These are phyloP conservation scores for Yarrowia sp. DNA, from an alignment of 805 yeast species.

Conservation along the genomic window DNA sequence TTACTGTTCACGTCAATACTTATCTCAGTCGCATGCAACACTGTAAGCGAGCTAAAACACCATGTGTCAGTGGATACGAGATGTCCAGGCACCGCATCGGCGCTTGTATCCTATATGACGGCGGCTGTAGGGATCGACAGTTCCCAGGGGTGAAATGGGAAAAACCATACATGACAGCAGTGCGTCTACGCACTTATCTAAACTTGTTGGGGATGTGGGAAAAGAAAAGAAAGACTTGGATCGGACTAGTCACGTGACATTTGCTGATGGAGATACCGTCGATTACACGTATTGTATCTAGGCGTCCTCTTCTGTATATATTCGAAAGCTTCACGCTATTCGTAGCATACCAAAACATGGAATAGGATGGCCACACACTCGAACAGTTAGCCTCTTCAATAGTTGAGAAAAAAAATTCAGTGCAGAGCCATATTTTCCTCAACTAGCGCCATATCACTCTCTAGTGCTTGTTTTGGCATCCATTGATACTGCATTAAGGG, in stretches of 20 bases:
- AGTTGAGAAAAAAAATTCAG: too few relatives aligned
- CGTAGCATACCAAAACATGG: too few relatives aligned
- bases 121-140: constrained; percentile 7
- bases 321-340: too few relatives aligned
- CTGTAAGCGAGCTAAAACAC: neutral
- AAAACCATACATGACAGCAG: neutral
- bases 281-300: too few relatives aligned
- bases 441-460: neutral
- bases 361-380: neutral
- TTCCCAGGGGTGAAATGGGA: neutral
- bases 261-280: too few relatives aligned
- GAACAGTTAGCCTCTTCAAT: too few relatives aligned
- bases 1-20: neutral
- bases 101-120: neutral
- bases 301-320: too few relatives aligned
- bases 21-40: neutral
- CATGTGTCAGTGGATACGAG: constrained; percentile 2
- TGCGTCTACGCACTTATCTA: neutral
- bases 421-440: neutral
- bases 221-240: too few relatives aligned
- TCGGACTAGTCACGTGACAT: too few relatives aligned
- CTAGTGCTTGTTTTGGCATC: neutral
- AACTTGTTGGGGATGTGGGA: neutral
- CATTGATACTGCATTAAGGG: neutral
- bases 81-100: constrained; percentile 4